Percentiles rank a stretch among this genome's conserved stretches.
phyloP scores from a whole-genome alignment of 2,329 filamentous ascomycete genomes.

The Teratosphaeria viscida region DNA sequence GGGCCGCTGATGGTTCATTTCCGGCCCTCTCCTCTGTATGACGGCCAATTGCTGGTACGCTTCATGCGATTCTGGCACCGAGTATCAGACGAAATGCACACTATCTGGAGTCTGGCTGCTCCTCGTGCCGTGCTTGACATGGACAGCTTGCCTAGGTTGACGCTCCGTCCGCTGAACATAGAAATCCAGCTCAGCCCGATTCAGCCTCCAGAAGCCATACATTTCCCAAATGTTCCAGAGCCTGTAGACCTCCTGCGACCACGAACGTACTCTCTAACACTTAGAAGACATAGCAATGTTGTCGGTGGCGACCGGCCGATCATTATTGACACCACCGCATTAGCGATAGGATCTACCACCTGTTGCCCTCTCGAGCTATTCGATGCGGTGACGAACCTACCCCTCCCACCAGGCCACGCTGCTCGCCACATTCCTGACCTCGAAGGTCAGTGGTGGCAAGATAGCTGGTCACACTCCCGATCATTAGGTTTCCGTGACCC shows the following conservation, averaged over 20 bases:
- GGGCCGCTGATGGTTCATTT: neutral
- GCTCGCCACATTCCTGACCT: neutral
- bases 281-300: neutral
- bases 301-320: neutral
- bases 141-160: neutral
- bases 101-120: neutral
- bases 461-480: neutral
- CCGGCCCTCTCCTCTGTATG: neutral
- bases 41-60: neutral
- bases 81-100: neutral
- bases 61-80: neutral
- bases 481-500: neutral
- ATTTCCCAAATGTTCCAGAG: neutral
- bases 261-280: neutral
- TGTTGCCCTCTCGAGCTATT: neutral
- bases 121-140: neutral
- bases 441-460: neutral
- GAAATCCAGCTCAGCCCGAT: neutral
- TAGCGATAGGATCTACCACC: neutral
- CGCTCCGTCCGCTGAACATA: neutral
- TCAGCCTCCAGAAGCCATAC: neutral
- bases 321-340: neutral
- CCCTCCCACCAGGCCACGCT: neutral
- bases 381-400: neutral
- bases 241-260: neutral